These are phyloP conservation scores for Smittium mucronatum DNA, from an alignment of 371 early-diverging fungal species.

Conservation along the genomic window DNA sequence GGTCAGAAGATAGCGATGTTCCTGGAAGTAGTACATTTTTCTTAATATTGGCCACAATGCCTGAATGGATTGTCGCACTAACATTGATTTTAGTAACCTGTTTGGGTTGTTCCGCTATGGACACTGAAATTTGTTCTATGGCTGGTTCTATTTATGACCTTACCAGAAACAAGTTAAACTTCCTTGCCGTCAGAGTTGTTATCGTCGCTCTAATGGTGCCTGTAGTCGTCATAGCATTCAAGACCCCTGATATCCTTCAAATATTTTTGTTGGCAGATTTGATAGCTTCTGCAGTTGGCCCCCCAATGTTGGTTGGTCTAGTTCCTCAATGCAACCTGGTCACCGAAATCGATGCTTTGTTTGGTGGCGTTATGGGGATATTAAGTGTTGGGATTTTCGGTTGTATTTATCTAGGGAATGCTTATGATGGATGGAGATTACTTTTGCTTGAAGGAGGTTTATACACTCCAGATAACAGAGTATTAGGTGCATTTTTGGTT, in stretches of 20 bases:
- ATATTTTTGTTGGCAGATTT: constrained; percentile 34
- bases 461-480: constrained; percentile 31
- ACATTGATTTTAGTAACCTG: constrained; percentile 30
- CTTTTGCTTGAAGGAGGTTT: constrained; percentile 28
- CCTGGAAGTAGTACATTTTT: constrained; percentile 34
- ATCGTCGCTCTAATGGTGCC: constrained; percentile 30
- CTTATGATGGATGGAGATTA: constrained; percentile 30
- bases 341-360: constrained; percentile 30
- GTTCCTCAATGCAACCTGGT: constrained; percentile 20
- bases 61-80: constrained; percentile 31
- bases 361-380: constrained; percentile 31
- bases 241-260: constrained; percentile 28
- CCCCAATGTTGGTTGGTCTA: constrained; percentile 31
- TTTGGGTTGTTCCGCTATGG: constrained; percentile 35
- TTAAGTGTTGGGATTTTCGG: constrained; percentile 31
- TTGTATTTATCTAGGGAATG: constrained; percentile 27
- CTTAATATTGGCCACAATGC: constrained; percentile 26
- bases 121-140: constrained; percentile 33
- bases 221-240: constrained; percentile 25
- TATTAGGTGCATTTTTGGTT: constrained; percentile 33
- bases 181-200: constrained; percentile 24
- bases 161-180: constrained; percentile 21
- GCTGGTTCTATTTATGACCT: constrained; percentile 32
- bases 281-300: constrained; percentile 30
- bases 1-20: constrained; percentile 26